Conservation (phyloP, 495 filamentous ascomycete species). For the Niebla homalea region DNA sequence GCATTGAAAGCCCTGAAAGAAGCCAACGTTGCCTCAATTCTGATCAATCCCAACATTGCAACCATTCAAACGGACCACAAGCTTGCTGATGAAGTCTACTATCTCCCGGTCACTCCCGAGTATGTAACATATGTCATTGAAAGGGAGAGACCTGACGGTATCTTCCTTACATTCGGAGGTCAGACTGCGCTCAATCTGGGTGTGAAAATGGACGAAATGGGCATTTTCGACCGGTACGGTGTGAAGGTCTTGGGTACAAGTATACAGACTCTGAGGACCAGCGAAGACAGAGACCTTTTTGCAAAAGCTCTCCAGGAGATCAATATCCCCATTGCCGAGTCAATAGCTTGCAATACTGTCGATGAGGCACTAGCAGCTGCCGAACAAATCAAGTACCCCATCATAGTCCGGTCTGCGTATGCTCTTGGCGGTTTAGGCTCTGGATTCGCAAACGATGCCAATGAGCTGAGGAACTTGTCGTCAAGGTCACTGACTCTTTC, state of each 20-base stretch:
- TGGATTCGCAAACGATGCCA: constrained; percentile 87
- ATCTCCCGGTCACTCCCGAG: constrained; percentile 90
- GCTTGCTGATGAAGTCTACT: constrained; percentile 94
- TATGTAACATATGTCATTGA: constrained; percentile 96
- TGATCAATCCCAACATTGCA: constrained; percentile 98
- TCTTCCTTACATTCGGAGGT: constrained; percentile 91
- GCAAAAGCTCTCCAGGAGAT: constrained; percentile 86
- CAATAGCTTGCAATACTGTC: constrained; percentile 76
- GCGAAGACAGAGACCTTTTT: constrained; percentile 93
- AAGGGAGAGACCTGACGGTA: constrained; percentile 83
- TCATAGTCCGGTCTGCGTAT: constrained; percentile 94
- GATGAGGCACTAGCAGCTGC: constrained; percentile 86
- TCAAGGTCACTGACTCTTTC: constrained; percentile 89
- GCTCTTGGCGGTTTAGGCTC: constrained; percentile 91
- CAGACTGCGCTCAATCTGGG: constrained; percentile 94
- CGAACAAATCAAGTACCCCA: constrained; percentile 78
- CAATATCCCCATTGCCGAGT: constrained; percentile 91
- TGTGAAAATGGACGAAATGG: constrained; percentile 94
- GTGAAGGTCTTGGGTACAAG: constrained; percentile 92
- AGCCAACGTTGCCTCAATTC: constrained; percentile 81
- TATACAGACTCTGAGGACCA: constrained; percentile 84
- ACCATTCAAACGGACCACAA: constrained; percentile 98
- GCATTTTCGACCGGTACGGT: constrained; percentile 85
- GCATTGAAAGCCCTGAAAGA: constrained; percentile 96
- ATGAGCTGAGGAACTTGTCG: constrained; percentile 85